phyloP scores from a whole-genome alignment of 306 rosid species.

The Inga leiocalycina region DNA sequence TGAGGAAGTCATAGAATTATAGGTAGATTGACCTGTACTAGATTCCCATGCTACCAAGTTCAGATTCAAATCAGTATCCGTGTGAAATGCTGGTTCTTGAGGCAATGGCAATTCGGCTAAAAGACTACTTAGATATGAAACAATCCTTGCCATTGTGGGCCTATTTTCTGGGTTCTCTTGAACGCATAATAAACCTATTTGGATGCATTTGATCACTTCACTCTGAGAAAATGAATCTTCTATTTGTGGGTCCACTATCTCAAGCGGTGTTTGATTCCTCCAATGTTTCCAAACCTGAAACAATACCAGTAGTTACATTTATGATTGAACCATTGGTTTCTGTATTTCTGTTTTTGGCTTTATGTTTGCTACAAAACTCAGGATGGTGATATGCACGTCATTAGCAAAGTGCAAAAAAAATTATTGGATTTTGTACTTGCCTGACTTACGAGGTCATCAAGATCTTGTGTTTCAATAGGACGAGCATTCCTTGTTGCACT shows the following conservation, averaged over 20 bases:
- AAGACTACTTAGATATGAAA: conserved; percentile 37
- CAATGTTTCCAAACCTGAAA: conserved; percentile 57
- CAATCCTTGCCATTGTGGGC: conserved; percentile 38
- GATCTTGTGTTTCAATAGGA: conserved; percentile 11
- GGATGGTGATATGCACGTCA: background rate
- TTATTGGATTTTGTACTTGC: conserved; percentile 34
- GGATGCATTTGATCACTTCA: conserved; percentile 42
- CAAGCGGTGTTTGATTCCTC: conserved; percentile 41
- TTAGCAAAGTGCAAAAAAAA: conserved; percentile 7
- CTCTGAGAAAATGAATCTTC: conserved; percentile 20
- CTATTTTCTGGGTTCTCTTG: conserved; percentile 34
- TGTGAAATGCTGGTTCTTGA: conserved; percentile 21
- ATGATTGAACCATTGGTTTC: background rate
- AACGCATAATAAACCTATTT: too few species aligned
- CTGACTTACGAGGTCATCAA: conserved; percentile 36
- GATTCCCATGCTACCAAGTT: conserved; percentile 27
- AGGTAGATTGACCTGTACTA: conserved; percentile 5
- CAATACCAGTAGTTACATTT: background rate
- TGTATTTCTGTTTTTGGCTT: background rate
- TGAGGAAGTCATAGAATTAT: background rate
- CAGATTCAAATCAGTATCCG: background rate
- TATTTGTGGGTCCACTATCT: conserved; percentile 34
- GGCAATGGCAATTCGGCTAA: conserved; percentile 27
- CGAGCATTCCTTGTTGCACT: conserved; percentile 38
- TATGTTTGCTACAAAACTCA: background rate